Percentiles rank a stretch among this genome's conserved stretches.
phyloP scores from a whole-genome alignment of 2,329 filamentous ascomycete species.

The Alternaria incomplexa region DNA sequence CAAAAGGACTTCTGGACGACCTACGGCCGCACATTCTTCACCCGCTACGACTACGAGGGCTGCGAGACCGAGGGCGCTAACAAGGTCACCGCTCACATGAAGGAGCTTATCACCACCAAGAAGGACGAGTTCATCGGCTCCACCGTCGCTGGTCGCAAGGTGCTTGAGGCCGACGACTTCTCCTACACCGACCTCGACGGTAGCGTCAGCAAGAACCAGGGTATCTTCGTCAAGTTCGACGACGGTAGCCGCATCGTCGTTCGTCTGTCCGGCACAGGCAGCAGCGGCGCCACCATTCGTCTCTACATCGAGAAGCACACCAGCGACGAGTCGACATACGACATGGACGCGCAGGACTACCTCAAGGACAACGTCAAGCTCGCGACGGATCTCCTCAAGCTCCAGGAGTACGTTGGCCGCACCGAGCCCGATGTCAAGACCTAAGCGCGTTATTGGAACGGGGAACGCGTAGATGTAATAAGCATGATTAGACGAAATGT shows the following conservation, averaged over 20 bases:
- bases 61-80: constrained; percentile 89
- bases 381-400: constrained; percentile 83
- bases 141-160: constrained; percentile 80
- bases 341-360: constrained; percentile 88
- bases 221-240: constrained; percentile 91
- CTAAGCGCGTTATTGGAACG: constrained; percentile 53
- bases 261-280: constrained; percentile 91
- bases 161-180: constrained; percentile 91
- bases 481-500: constrained; percentile 3
- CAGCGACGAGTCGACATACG: constrained; percentile 77
- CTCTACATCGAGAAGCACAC: constrained; percentile 98
- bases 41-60: constrained; percentile 96
- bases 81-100: constrained; percentile 84
- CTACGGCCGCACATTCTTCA: constrained; percentile 98
- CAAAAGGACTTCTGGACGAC: constrained; percentile 96
- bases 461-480: not conserved
- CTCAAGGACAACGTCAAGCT: constrained; percentile 87
- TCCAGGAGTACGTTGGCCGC: constrained; percentile 91
- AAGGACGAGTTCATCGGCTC: constrained; percentile 81
- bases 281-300: constrained; percentile 93
- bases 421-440: constrained; percentile 97
- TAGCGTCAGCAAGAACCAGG: constrained; percentile 93
- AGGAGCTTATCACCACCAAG: constrained; percentile 74
- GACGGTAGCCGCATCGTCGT: constrained; percentile 95
- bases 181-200: constrained; percentile 99